Base-by-base conservation (phyloP, 2,329 filamentous ascomycete species). In the Beauveria medogensis region DNA sequence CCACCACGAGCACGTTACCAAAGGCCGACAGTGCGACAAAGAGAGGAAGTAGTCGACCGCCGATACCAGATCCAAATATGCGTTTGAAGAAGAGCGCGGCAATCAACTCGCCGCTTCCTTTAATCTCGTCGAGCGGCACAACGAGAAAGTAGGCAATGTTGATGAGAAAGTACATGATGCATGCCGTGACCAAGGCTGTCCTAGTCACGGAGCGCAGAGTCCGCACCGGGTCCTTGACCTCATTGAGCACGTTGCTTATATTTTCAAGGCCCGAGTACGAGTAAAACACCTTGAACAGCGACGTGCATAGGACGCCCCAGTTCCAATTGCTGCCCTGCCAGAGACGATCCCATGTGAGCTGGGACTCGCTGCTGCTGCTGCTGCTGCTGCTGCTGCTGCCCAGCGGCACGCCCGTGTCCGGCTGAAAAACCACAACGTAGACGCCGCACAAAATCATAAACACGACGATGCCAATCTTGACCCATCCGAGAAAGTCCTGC, bases 1-100 rank as follows among this genome's bases (percentile, higher is more conserved):
- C 84, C 2, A 88, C 86, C 0, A 89, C 86, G 80, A 91, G 86
- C 16, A 91, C 87, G 68, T 91, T 91, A 0, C 87, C 88, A 2
- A 79, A 82, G 0, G 86, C 86, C 1, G 85, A 89, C 26, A 89
- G 72, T 0, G 87, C 87, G 40, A 91, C 85, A 0, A 84, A 82
- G 9, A 89, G 70, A 0, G 86, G 84, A 2, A 90, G 73, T 2
- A 89, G 72, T 1, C 75, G 77, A 40, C 79, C 78, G 0, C 86
- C 87, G 10, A 88, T 67, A 0, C 75, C 75, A 2, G 75, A 71
- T 0, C 87, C 87, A 69, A 90, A 89, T 0, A 86, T 74, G 8
- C 78, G 75, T 63, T 87, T 79, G 65, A 90, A 89, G 64, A 89
- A 87, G 0, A 90, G 71, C 0, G 86, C 86, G 0, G 85, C 86